Conservation (phyloP, 768 basidiomycete genomes). For the Boletellus emodensis region DNA sequence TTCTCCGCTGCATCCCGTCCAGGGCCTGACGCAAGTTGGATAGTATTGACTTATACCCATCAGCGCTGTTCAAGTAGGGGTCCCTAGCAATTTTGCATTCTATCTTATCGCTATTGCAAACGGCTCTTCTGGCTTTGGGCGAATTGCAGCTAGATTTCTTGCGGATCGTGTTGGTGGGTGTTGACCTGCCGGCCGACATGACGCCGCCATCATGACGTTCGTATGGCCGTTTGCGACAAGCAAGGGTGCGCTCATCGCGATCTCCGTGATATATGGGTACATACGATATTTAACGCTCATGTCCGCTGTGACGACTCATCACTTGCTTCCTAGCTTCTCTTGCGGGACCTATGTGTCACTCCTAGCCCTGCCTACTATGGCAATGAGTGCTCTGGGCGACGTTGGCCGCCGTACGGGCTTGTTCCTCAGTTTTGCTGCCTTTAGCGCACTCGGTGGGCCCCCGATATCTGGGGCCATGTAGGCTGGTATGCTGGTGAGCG, state of each 20-base stretch:
- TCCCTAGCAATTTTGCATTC: constrained; percentile 49
- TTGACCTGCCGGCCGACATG: background rate
- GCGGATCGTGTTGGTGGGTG: constrained; percentile 51
- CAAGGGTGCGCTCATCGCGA: constrained; percentile 42
- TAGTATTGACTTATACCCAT: constrained; percentile 69
- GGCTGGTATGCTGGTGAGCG: constrained; percentile 40
- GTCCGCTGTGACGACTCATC: background rate
- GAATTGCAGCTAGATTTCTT: constrained; percentile 49
- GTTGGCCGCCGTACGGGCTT: constrained; percentile 65
- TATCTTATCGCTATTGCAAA: constrained; percentile 71
- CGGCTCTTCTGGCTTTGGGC: constrained; percentile 58
- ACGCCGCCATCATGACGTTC: constrained; percentile 50
- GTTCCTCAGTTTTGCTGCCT: constrained; percentile 53
- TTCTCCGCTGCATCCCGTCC: background rate
- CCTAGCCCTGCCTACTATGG: constrained; percentile 54
- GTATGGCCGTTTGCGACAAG: constrained; percentile 64
- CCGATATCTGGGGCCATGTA: constrained; percentile 62
- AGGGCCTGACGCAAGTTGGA: background rate
- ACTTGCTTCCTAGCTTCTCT: constrained; percentile 39
- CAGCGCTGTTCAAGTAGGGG: constrained; percentile 49
- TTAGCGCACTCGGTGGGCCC: constrained; percentile 64
- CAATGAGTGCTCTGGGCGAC: constrained; percentile 56
- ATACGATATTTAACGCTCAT: constrained; percentile 7
- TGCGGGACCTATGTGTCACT: constrained; percentile 63
- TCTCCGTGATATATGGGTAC: constrained; percentile 65